A percentile compares a stretch with the other conserved stretches of the same genome.
Evolutionary conservation across 192 early-diverging fungal genomes (phyloP).

Genomic region (Podochytrium sp.): DNA sequence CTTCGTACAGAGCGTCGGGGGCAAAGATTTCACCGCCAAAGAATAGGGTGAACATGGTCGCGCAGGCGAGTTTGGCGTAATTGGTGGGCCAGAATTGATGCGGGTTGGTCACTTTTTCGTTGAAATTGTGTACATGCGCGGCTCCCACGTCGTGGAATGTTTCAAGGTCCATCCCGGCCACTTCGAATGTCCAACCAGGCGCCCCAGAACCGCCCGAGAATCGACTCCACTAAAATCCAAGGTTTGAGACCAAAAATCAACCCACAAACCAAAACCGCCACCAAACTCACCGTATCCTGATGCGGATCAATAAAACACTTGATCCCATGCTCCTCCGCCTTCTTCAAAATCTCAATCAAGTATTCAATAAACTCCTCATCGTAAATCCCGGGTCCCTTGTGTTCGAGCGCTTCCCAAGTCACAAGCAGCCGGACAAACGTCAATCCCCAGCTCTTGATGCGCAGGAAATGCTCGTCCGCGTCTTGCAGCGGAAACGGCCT

Average conservation of each 20-base stretch:
- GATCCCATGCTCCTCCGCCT: conserved; percentile 74
- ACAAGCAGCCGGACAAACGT: conserved; percentile 80
- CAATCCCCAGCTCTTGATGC: conserved; percentile 78
- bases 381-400: conserved; percentile 77
- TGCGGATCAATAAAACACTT: conserved; percentile 87
- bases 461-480: conserved; percentile 73
- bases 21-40: conserved; percentile 77
- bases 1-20: conserved; percentile 64
- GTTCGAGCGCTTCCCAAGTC: conserved; percentile 83
- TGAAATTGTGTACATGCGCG: conserved; percentile 76
- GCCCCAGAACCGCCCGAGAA: conserved; percentile 84
- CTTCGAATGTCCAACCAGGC: conserved; percentile 86
- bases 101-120: conserved; percentile 27
- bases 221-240: conserved; percentile 45
- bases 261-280: conserved; percentile 29
- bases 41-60: conserved; percentile 86
- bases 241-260: background rate
- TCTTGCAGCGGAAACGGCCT: conserved; percentile 77
- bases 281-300: conserved; percentile 65
- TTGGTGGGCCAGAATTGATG: conserved; percentile 85
- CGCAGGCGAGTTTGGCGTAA: conserved; percentile 79
- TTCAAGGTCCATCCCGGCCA: conserved; percentile 71
- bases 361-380: conserved; percentile 84
- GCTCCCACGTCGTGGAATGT: conserved; percentile 77
- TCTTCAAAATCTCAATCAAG: conserved; percentile 63